A percentile compares a stretch with the other conserved stretches of the same genome.
These are phyloP conservation scores for Schizophyllum commune DNA, from an alignment of 1,284 basidiomycete genomes.

Conservation along the genomic window DNA sequence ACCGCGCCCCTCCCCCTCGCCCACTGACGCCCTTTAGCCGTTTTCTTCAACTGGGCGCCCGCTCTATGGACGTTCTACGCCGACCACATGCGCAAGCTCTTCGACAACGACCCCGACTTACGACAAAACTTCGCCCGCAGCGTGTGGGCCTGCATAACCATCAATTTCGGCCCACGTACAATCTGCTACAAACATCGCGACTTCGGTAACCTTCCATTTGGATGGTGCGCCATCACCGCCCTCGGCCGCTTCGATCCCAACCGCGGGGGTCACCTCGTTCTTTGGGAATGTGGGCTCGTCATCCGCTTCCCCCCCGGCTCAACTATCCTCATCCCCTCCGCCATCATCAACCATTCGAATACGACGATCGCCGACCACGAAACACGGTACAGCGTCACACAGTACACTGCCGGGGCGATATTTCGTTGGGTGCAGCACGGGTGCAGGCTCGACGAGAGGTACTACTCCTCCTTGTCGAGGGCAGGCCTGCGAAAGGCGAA, in stretches of 20 bases:
- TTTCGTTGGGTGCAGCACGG: constrained; percentile 10
- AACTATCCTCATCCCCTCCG: constrained; percentile 12
- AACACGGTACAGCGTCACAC: constrained; percentile 7
- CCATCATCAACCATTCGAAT: constrained; percentile 11
- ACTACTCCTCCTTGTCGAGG: no score
- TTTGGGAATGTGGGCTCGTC: constrained; percentile 8
- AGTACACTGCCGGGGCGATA: constrained; percentile 9
- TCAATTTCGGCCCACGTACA: constrained; percentile 10
- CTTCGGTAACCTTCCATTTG: constrained; percentile 1
- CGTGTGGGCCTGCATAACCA: constrained; percentile 4
- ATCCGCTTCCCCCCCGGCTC: constrained; percentile 11
- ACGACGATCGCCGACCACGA: constrained; percentile 8
- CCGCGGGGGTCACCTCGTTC: constrained; percentile 9
- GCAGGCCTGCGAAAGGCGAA: no score
- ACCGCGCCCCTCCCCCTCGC: no score
- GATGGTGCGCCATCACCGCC: constrained; percentile 7
- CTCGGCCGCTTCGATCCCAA: constrained; percentile 5
- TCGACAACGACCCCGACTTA: constrained; percentile 1
- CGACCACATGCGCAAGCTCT: background rate
- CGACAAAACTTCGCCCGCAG: constrained; percentile 6
- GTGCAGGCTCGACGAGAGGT: background rate
- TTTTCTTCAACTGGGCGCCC: background rate
- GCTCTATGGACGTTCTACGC: background rate
- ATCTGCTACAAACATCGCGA: background rate
- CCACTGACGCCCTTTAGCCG: background rate